Base-by-base conservation (phyloP, 345 rosid species). In the Bruguiera gymnorhiza region DNA sequence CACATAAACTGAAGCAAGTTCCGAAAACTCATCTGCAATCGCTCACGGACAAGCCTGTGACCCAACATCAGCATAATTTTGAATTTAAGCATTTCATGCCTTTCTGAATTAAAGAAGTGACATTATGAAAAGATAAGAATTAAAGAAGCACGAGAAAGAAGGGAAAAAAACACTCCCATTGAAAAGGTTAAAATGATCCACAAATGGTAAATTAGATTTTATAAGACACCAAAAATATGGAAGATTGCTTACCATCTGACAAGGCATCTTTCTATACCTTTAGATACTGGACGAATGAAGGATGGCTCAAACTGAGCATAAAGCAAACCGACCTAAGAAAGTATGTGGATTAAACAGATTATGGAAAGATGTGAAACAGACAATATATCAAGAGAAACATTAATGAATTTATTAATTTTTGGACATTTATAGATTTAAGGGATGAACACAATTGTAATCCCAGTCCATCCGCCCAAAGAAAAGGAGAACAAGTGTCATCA, bases 241-340 rank as follows among this genome's bases (percentile, higher is more conserved):
- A 70, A 51, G 62, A 66, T 54, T 43, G 20, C 70, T 63, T 72
- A 92, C 99, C 99, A 95, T 88, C 99, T 90, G 64, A 83, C 89
- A 73, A 90, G 92, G 55, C 98, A 92, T 83, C 97, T 83, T 75
- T 92, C 86, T 67, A 90, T 83, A 72, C 90, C 99, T 78, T 81
- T 86, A 58, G 96, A 86, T 75, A 88, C 73, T 37, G 99, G 98
- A 31, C 97, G 96, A 67, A 90, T 81, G 72, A 89, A 85, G 53
- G 99, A 84, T 6, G 96, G 98, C 83, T 92, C 97, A 30, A 97
- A 81, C 70, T 95, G 98, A 61, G 88, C 76, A 77, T 90, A 89
- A 36, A 95, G 92, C 80, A 95, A 83, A 50, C 99, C 97, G 77
- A 89, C 94, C 99, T 88, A 77, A 20, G 55, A 69, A 75, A 36